phyloP scores from a whole-genome alignment of 73 alveolate species.

The Symbiodinium pilosum region DNA sequence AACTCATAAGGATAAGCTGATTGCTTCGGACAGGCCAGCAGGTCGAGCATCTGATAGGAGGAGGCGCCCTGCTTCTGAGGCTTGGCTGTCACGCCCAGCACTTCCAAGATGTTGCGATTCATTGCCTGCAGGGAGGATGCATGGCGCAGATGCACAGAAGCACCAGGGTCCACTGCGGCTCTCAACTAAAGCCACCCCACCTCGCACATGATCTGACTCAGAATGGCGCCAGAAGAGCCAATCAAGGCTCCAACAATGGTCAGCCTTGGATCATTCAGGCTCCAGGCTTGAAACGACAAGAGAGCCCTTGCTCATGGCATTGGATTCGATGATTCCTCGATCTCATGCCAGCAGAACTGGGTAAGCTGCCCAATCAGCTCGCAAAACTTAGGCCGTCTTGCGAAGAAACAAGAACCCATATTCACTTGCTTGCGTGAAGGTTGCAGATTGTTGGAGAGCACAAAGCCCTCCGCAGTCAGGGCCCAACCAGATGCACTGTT shows the following conservation, averaged over 20 bases:
- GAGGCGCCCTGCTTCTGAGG: slow-evolving; percentile 39
- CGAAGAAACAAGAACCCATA: too few species aligned
- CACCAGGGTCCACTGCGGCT: too few species aligned
- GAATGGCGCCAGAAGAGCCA: slow-evolving; percentile 97
- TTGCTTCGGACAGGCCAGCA: background rate
- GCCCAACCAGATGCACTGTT: slow-evolving; percentile 97
- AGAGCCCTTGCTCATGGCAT: too few species aligned
- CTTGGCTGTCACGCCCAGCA: slow-evolving; percentile 32
- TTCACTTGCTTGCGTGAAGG: too few species aligned
- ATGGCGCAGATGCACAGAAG: too few species aligned
- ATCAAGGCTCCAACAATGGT: slow-evolving; percentile 97
- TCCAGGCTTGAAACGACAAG: too few species aligned
- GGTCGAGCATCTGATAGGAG: slow-evolving; percentile 14
- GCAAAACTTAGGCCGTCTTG: too few species aligned
- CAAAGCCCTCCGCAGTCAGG: slow-evolving; percentile 96
- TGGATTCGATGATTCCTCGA: too few species aligned
- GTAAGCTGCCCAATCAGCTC: too few species aligned
- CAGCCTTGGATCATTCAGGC: slow-evolving; percentile 63
- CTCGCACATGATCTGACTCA: slow-evolving; percentile 96
- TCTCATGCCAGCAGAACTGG: too few species aligned
- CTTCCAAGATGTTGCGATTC: slow-evolving; percentile 83
- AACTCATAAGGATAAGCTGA: too few species aligned
- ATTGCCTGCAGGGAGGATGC: slow-evolving; percentile 11
- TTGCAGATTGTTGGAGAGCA: slow-evolving; percentile 50
- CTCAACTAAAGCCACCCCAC: background rate